Evolutionary conservation across 2,329 filamentous ascomycete genomes (phyloP), one percentile per base, ranked within the genome.

Genomic region (Fragosphaeria purpurea): DNA sequence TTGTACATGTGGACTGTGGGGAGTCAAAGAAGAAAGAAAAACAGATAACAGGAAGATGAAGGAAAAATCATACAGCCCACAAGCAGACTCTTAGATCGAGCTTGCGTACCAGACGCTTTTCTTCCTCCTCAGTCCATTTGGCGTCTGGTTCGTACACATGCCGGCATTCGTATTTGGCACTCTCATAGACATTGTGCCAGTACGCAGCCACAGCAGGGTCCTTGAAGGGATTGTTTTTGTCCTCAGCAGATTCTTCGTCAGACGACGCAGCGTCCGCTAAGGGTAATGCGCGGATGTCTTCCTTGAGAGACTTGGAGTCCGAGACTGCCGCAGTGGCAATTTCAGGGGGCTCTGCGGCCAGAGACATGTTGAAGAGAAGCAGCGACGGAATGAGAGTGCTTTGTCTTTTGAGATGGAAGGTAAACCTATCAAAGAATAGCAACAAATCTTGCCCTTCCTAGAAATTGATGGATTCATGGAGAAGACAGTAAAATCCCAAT

Each of bases 111-210:
- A 81, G 58, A 44, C 62, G 67, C 59, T 68, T 72, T 62, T 80
- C 77, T 56, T 80, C 77, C 46, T 70, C 67, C 3, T 65, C 62
- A 12, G 73, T 69, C 77, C 77, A 80, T 30, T 70, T 63, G 46
- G 75, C 70, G 1, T 68, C 60, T 0, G 76, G 72, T 54, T 80
- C 77, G 59, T 75, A 80, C 44, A 72, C 67, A 62, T 80, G 74
- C 7, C 70, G 63, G 9, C 76, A 75, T 58, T 81, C 77, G 55
- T 79, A 80, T 10, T 59, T 50, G 6, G 63, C 60, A 1, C 61
- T 55, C 3, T 68, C 62, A 50, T 68, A 68, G 12, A 63, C 60
- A 2, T 57, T 33, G n/a, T 56, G 58, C 65, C 66, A 69, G 44
- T 63, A 60, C 3, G 56, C 56, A 1, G 65, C 65, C 1, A 59